Conservation (phyloP, 371 early-diverging fungal genomes). For the Rhizomucor pusillus region DNA sequence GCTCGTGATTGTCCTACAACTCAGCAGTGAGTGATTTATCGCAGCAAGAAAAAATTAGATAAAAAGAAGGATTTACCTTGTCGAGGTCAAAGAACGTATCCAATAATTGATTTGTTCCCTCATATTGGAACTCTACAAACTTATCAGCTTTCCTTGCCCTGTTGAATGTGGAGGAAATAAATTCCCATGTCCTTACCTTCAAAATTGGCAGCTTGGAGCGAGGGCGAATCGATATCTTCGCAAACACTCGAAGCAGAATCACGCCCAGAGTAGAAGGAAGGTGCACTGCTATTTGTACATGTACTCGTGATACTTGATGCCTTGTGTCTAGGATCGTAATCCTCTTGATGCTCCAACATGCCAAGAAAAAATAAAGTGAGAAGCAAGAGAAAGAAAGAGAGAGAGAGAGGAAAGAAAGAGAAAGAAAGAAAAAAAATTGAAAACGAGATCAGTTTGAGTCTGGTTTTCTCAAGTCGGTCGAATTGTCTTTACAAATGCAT, state of each 20-base stretch:
- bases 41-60: no score
- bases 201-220: conserved; percentile 7
- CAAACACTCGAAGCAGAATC: conserved; percentile 12
- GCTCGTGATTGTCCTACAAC: no score
- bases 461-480: background rate
- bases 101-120: conserved; percentile 79
- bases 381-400: conserved; percentile 1
- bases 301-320: conserved; percentile 17
- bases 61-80: conserved; percentile 47
- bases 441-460: conserved; percentile 2
- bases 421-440: conserved; percentile 5
- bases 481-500: conserved; percentile 3
- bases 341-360: conserved; percentile 22
- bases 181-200: conserved; percentile 16
- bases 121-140: conserved; percentile 3
- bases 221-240: conserved; percentile 14
- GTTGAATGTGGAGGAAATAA: background rate
- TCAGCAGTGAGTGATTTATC: no score
- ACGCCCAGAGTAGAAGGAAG: conserved; percentile 17
- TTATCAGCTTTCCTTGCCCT: background rate
- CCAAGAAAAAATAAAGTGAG: background rate
- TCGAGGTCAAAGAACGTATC: conserved; percentile 68
- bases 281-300: conserved; percentile 13
- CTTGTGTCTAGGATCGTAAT: conserved; percentile 16
- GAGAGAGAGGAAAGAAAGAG: conserved; percentile 12